A percentile compares a stretch with the other conserved stretches of the same genome.
Conservation (phyloP, 257 asterid genomes). For the Ophiorrhiza pumila region DNA sequence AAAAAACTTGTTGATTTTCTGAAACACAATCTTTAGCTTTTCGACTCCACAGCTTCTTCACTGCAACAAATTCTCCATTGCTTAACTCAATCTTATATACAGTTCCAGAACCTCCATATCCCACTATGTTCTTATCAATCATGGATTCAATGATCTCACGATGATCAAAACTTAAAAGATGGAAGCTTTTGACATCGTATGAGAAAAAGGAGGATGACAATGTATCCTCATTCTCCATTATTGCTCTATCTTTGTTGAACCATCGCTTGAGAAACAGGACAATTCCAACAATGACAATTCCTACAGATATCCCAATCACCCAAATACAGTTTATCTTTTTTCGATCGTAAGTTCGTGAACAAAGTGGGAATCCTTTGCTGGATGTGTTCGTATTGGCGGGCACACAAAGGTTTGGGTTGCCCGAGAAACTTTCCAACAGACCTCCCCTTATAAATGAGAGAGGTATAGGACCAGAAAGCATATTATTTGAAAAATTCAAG, state of each 20-base stretch:
- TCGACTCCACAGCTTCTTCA: constrained; percentile 81
- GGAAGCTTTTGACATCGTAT: constrained; percentile 78
- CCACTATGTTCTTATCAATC: constrained; percentile 89
- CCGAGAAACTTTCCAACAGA: constrained; percentile 62
- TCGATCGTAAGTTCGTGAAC: constrained; percentile 32
- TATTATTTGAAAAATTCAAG: constrained; percentile 70
- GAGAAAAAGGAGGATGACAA: constrained; percentile 58
- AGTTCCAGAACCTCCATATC: constrained; percentile 92
- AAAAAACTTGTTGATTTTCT: constrained; percentile 38
- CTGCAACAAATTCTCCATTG: constrained; percentile 69
- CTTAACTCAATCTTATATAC: constrained; percentile 73
- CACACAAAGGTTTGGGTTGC: constrained; percentile 66
- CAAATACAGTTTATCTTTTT: constrained; percentile 47
- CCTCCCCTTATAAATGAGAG: constrained; percentile 56
- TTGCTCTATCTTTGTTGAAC: constrained; percentile 37
- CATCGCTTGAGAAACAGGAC: constrained; percentile 49
- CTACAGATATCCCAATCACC: constrained; percentile 47
- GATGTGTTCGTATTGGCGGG: constrained; percentile 31
- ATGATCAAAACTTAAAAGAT: constrained; percentile 67
- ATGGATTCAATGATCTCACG: constrained; percentile 69
- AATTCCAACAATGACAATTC: constrained; percentile 48
- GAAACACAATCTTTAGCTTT: constrained; percentile 42
- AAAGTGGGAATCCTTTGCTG: constrained; percentile 30
- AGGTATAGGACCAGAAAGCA: constrained; percentile 78
- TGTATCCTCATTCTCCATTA: constrained; percentile 43